Base-by-base conservation (phyloP, 805 yeast species). In the Wickerhamiella lipophila region DNA sequence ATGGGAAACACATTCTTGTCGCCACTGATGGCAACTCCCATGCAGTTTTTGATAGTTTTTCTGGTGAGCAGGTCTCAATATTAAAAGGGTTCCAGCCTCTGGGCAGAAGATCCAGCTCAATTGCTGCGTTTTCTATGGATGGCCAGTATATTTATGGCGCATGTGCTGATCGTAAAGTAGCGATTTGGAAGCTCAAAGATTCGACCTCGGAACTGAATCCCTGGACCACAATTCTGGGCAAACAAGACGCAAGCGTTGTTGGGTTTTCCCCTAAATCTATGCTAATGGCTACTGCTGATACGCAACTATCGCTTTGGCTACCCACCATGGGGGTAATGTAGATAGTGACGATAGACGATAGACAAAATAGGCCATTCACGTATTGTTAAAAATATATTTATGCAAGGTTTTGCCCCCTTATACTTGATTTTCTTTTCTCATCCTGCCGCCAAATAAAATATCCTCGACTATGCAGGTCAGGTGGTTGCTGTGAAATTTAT, bases 231-330 rank as follows among this genome's bases (percentile, higher is more conserved):
- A 8, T 53, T 48, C 41, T 60, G 49, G 39, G 57, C 46, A 16
- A 53, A 1, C 45, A 49, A 29, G 55, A 50, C 45, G 50, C 61
- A 11, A 41, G 55, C 1, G 13, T 57, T 6, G 26, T 58, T 9
- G 50, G 50, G 6, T 79, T 79, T 62, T 78, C 79, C 55, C 89
- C 89, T 1, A 73, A 73, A 53, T 61, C 74, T 30, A 68, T 77
- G 60, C 69, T 74, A 50, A 60, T 83, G 55, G 82, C 85, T 1
- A 72, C 86, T 1, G 85, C 83, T 6, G 83, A 78, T 58, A 72
- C 66, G 6, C 75, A 68, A 34, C 58, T 76, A 18, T 58, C 69
- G 1, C 56, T 75, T 36, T 75, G 77, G 76, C 47, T 56, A 2
- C 58, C 60, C 25, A 21, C 40, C 6, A 41, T 12, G 32, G 26